Base-by-base conservation (phyloP, 805 yeast genomes). In the Pichia sporocuriosa region DNA sequence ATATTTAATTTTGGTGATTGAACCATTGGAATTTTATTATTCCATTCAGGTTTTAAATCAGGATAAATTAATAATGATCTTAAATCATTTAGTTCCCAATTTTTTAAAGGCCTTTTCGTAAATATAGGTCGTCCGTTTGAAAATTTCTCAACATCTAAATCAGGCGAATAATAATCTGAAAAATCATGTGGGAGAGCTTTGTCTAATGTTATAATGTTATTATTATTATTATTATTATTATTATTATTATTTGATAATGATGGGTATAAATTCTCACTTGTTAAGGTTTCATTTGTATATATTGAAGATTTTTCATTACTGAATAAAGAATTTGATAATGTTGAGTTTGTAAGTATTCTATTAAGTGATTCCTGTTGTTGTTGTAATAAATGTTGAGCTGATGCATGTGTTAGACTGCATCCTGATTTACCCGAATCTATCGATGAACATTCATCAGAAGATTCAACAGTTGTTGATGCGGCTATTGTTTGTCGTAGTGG, bases 71-170 rank as follows among this genome's bases (percentile, higher is more conserved):
- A 61, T 23, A 81, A 58, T 2, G 87, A 78, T 33, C 90, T 63
- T 16, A 79, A 63, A 56, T 81, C 89, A 57, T 83, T 83, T 38
- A 79, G 54, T 36, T 73, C 79, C 90, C 90, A 83, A 57, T 81
- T 83, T 21, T 77, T 63, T 31, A 83, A 63, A 13, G 73, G 76
- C 40, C 87, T 64, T 46, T 72, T 73, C 0, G 86, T 79, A 59
- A 79, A 81, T 21, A 62, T 57, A 11, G 85, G 86, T 33, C 87
- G 64, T 0, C 83, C 82, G 47, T 75, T 75, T 10, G 71, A 64
- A 30, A 76, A 62, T 19, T 73, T 68, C 43, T 70, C 71, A 29
- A 68, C 65, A 20, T 73, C 58, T 11, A 76, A 56, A 44, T 78
- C 83, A 1, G 79, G 71, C 0, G 79, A 61, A 54, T 79, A 79